These are phyloP conservation scores for Chytridium lagenaria DNA, from an alignment of 371 early-diverging fungal species.

Conservation along the genomic window DNA sequence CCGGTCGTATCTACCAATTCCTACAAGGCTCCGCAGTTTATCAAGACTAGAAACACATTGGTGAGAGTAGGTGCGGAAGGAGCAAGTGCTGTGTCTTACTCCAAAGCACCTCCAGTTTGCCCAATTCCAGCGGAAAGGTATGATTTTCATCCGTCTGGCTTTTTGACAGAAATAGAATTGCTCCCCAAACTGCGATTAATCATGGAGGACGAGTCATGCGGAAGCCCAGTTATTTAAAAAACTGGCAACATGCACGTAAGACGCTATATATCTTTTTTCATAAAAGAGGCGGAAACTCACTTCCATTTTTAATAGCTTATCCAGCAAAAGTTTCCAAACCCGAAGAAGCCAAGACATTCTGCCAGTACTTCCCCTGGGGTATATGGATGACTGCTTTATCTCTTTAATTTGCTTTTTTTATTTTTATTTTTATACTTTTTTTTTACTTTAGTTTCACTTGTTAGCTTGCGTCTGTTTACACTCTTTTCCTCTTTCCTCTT, in stretches of 20 bases:
- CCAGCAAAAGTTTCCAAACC: background rate
- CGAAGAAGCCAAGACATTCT: background rate
- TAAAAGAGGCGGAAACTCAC: background rate
- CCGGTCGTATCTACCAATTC: too few species aligned
- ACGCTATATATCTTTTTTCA: background rate
- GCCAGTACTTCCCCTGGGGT: conserved; percentile 5
- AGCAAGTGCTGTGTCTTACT: too few species aligned
- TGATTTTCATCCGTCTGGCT: background rate
- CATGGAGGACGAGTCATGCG: background rate
- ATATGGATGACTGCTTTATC: background rate
- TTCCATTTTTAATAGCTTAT: background rate
- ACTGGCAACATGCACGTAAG: background rate
- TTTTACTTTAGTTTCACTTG: background rate
- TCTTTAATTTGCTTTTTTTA: background rate
- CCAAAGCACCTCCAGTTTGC: background rate
- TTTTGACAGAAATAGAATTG: background rate
- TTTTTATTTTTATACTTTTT: background rate
- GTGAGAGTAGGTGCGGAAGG: background rate
- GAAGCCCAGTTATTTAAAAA: background rate
- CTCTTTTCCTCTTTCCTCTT: background rate
- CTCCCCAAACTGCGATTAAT: background rate
- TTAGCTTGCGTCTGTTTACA: background rate
- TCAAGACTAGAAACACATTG: background rate
- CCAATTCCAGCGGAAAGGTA: background rate
- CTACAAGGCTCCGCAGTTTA: too few species aligned